Evolutionary conservation across 2,329 filamentous ascomycete genomes (phyloP), one percentile per base, ranked within the genome.

Genomic region (Catunica adiposa): DNA sequence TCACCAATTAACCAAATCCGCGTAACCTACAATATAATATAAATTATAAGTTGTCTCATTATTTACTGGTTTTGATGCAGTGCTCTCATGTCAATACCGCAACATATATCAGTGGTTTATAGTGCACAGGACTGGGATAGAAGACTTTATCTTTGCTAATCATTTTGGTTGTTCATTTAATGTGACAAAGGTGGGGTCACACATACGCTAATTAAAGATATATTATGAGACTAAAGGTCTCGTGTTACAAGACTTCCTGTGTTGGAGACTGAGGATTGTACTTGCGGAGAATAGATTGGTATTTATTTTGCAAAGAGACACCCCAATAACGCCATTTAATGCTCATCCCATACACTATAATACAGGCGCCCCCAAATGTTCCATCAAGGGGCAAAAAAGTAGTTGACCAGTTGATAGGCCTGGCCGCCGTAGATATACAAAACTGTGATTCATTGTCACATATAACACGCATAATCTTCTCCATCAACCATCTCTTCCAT

Each of bases 261-360:
- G 14, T 15, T 6, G 38, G 38, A 48, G 44, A 15, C 23, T 9
- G 8, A 48, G 26, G 14, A 23, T 25, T 17, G 20, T 17, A 44
- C 20, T 2, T 17, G 20, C n/a, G 8, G 7, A 38, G 51, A 25
- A n/a, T 31, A 53, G 23, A 53, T 38, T 42, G n/a, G 22, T 20
- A 23, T 40, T 53, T 42, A 9, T 14, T 53, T 23, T 37, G 17
- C 34, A 25, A 52, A 53, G 14, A 37, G 40, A 47, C 64, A 61
- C 62, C 65, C 64, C 62, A 67, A 66, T 61, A 64, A 69, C 70
- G 69, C 70, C 69, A 63, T 69, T 65, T 68, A 67, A 72, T 72
- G 70, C 69, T 69, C 66, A 67, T 51, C 20, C 56, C 31, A 46
- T 51, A 46, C 47, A 54, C 46, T 57, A 58, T 58, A 40, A 53